Percentiles rank a stretch among this genome's conserved stretches.
Evolutionary conservation across 2,329 filamentous ascomycete species (phyloP).

Genomic region (Curvularia verruculosa): DNA sequence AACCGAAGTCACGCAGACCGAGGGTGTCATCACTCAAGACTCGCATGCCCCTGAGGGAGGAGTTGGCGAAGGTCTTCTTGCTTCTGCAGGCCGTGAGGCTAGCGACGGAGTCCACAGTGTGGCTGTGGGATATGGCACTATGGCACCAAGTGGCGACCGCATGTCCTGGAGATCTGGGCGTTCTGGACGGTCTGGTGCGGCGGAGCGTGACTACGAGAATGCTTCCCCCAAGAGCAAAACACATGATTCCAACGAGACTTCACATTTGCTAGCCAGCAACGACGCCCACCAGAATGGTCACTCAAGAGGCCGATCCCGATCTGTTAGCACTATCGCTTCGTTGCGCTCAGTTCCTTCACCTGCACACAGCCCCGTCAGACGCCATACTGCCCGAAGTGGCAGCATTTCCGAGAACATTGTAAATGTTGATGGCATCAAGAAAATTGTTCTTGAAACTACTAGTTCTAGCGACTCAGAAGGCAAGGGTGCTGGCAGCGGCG

Average conservation of each 20-base stretch:
- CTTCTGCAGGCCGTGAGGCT: slow-evolving; percentile 61
- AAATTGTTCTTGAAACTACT: slow-evolving; percentile 75
- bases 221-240: slow-evolving; percentile 34
- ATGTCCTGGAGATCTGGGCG: slow-evolving; percentile 39
- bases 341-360: slow-evolving; percentile 34
- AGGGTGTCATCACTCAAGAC: slow-evolving; percentile 20
- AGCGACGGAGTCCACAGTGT: slow-evolving; percentile 71
- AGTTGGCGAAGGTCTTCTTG: slow-evolving; percentile 61
- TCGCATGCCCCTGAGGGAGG: slow-evolving; percentile 56
- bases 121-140: slow-evolving; percentile 53
- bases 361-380: slow-evolving; percentile 39
- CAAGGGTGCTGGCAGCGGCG: slow-evolving; percentile 23
- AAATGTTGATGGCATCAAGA: slow-evolving; percentile 74
- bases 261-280: slow-evolving; percentile 28
- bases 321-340: slow-evolving; percentile 44
- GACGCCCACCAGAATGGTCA: slow-evolving; percentile 10
- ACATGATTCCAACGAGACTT: slow-evolving; percentile 18
- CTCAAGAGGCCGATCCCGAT: slow-evolving; percentile 23
- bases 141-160: slow-evolving; percentile 37
- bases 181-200: slow-evolving; percentile 15
- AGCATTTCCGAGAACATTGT: slow-evolving; percentile 82
- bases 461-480: slow-evolving; percentile 58
- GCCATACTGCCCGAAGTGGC: slow-evolving; percentile 68
- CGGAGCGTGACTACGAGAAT: slow-evolving; percentile 23
- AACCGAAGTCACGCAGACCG: slow-evolving; percentile 21